Percentiles rank a stretch among this genome's conserved stretches.
These are phyloP conservation scores for Drechslerella coelobrocha DNA, from an alignment of 2,329 filamentous ascomycete genomes.

Conservation along the genomic window DNA sequence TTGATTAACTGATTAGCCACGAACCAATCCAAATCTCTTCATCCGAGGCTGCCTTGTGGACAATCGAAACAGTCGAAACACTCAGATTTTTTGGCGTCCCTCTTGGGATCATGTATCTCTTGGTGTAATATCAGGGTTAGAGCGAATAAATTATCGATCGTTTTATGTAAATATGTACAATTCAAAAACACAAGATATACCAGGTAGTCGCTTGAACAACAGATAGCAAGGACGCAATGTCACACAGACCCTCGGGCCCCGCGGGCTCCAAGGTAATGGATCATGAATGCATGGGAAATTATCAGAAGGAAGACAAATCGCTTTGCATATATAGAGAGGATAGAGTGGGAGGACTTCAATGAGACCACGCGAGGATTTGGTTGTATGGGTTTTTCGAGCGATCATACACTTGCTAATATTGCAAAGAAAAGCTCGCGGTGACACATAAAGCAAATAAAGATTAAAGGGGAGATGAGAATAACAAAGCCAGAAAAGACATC, in stretches of 20 bases:
- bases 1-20: constrained; percentile 21
- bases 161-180: constrained; percentile 47
- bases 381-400: constrained; percentile 19
- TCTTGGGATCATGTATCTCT: background rate
- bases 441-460: constrained; percentile 24
- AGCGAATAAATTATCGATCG: constrained; percentile 9
- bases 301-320: constrained; percentile 9
- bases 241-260: background rate
- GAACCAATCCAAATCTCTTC: background rate
- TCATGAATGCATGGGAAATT: background rate
- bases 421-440: constrained; percentile 33
- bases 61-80: constrained; percentile 1
- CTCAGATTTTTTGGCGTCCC: background rate
- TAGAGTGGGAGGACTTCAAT: constrained; percentile 30
- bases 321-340: constrained; percentile 19
- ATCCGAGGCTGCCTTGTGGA: background rate
- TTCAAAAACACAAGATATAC: constrained; percentile 24
- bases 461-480: constrained; percentile 1
- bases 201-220: constrained; percentile 10
- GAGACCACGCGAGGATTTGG: constrained; percentile 6
- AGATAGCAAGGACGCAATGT: constrained; percentile 11
- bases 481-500: constrained; percentile 11
- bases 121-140: constrained; percentile 5
- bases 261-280: background rate
- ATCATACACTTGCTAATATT: constrained; percentile 48